Evolutionary conservation across 306 rosid genomes (phyloP), one percentile per base, ranked within the genome.

Genomic region (Prunus kanzakura): DNA sequence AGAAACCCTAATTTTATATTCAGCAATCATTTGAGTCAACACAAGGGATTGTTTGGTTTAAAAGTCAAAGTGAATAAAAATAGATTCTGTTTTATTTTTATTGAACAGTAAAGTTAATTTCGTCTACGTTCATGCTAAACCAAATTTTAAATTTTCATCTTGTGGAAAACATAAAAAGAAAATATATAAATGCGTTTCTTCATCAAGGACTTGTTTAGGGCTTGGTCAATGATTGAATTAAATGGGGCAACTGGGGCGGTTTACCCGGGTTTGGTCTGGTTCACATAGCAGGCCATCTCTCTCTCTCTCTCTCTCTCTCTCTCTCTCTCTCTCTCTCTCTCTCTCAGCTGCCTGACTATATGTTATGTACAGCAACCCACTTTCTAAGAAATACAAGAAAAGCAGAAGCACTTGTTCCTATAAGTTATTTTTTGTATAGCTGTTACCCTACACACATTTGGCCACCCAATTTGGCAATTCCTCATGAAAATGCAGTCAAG

Each of bases 11-110:
- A 13, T 71, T 69, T 74, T 64, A 56, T 64, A 81, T 66, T 76
- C 60, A 20, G 18, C 80, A 85, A 85, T 85, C 76, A 82, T 85
- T 85, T 60, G 79, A 72, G 88, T 84, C 83, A 78, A 81, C 87
- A 78, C 25, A 22, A 30, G 60, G 55, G 71, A 43, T 68, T 51
- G 79, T 64, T 35, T 19, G 70, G 74, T 5, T 78, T 32, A 78
- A 84, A 82, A 85, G 82, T 79, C 75, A 81, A 64, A 67, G 41
- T 78, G 46, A 74, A 62, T 81, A 61, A 23, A 32, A 32, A 43
- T 15, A 6, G 23, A 35, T 35, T 52, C 35, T 19, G n/a, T n/a
- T 11, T 4, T 11, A n/a, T 45, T 57, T 62, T 4, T 15, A 51
- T 63, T 78, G 51, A 55, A 29, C 52, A 76, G 79, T 74, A 78